Evolutionary conservation across 805 yeast species (phyloP), one percentile per base, ranked within the genome.

Genomic region (Monosporozyma solicola): DNA sequence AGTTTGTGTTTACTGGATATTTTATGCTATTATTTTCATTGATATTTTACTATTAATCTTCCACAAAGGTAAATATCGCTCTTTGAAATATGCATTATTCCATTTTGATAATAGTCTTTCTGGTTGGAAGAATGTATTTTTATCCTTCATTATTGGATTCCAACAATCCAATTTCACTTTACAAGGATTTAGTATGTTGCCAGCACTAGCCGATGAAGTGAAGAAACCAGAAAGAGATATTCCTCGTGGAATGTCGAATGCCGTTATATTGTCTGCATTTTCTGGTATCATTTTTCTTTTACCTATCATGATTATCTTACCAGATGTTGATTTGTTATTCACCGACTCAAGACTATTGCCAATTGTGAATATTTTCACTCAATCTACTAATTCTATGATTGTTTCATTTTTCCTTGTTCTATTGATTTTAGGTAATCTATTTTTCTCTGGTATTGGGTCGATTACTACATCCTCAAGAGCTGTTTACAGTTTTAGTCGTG

Each of bases 201-300:
- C 88, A 20, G 83, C 92, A 5, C 79, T 87, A 74, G 82, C 90
- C 48, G 95, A 87, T 61, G 95, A 87, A 68, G 94, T 87, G 15
- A 78, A 82, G 56, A 73, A 73, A 24, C 92, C 95, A 0, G 94
- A 87, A 63, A 77, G 72, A 53, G 83, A 81, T 50, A 83, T 87
- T 61, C 90, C 95, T 15, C 77, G 78, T 57, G 94, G 94, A 5
- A 80, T 87, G 63, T 68, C 85, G 1, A 72, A 77, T 49, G 80
- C 94, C 2, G 85, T 86, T 15, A 51, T 80, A 44, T 74, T 85
- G 47, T 79, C 92, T 9, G 77, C 84, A 0, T 55, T 80, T n/a
- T 82, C 84, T 13, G 95, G 95, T 0, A 66, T 87, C 13, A 75
- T 85, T 4, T 86, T 87, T 66, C 78, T 87, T 48, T 67, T 87